Base-by-base conservation (phyloP, 2,329 filamentous ascomycete species). In the Xylariaceae sp. region DNA sequence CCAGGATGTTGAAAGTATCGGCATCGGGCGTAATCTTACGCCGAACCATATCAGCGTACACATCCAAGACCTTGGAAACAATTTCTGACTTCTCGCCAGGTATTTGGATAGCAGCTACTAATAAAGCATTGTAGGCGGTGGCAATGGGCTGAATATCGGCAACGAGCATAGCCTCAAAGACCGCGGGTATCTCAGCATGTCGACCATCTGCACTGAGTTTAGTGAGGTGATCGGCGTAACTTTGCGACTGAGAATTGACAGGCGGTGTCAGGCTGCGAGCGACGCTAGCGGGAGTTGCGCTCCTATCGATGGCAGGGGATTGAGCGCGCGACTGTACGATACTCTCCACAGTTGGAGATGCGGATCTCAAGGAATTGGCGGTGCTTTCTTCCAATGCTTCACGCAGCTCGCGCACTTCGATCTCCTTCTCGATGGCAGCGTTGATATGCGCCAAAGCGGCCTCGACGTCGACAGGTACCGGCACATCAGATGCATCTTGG, bases 1-100 rank as follows among this genome's bases (percentile, higher is more conserved):
- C 87, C 15, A 99, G 76, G 32, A 90, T 90, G 64, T 90, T 84
- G 71, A 95, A 97, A 0, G 92, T 97, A 49, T 87, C 82, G 47
- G 85, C 83, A 66, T 96, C 86, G 7, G 92, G 91, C 17, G 80
- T 73, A 19, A 97, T 85, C 59, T 86, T 86, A 57, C 91, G 87
- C 57, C 86, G 84, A 59, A 96, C 83, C 94, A 99, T 97, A 66
- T 97, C 91, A 14, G 90, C 87, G 68, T 97, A 99, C 45, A 99
- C 88, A 72, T 96, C 91, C 45, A 97, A 78, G 5, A 90, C 90
- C 73, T 95, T 95, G 54, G 90, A 86, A 12, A 95, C 89, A 45
- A 94, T 83, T 71, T 95, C 87, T 47, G 87, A 86, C 68, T 85
- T 87, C 67, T 89, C 85, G 19, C 78, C 76, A 7, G 91, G 89